Base-by-base conservation (phyloP, 768 basidiomycete genomes). In the Amanita inopinata region DNA sequence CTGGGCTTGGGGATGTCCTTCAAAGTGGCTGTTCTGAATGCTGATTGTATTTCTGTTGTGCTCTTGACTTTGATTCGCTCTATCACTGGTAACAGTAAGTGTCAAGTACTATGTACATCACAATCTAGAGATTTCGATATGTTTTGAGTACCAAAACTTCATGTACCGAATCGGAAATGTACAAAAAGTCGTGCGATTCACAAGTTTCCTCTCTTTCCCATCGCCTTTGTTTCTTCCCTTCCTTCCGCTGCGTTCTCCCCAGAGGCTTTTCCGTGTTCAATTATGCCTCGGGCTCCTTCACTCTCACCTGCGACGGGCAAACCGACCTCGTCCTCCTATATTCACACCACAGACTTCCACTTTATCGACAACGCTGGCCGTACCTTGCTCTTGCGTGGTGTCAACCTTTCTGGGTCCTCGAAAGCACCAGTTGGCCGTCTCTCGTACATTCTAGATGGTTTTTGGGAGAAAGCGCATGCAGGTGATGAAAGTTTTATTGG, bases 351-450 rank as follows among this genome's bases (percentile, higher is more conserved):
- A 11, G 63, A 73, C 40, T 75, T 73, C 50, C 71, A 75, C 40
- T 90, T 90, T 53, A 75, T 88, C 54, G 87, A 90, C 61, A 70
- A 69, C 41, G 59, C 66, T 40, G 84, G 88, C 15, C 77, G 90
- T 34, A 82, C 83, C 0, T 61, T 94, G 14, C 66, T 97, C 11
- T 69, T 99, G 0, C 78, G 94, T 40, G 96, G 96, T n/a, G 86
- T 97, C 33, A 99, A 99, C 59, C 75, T 98, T 34, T 83, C 88
- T 9, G 89, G 89, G 5, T 80, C 89, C 1, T 76, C 83, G 35
- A 99, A 99, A 56, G 80, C 84, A 0, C 93, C 94, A 0, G 56
- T 78, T 0, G 76, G 70, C 35, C 71, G 76, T 43, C 86, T 80
- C 0, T 83, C 82, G 0, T 72, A 85, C 46, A 51, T 76, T 20